Conservation (phyloP, 352 stramenopile species). For the Pythium grandisporangium region DNA sequence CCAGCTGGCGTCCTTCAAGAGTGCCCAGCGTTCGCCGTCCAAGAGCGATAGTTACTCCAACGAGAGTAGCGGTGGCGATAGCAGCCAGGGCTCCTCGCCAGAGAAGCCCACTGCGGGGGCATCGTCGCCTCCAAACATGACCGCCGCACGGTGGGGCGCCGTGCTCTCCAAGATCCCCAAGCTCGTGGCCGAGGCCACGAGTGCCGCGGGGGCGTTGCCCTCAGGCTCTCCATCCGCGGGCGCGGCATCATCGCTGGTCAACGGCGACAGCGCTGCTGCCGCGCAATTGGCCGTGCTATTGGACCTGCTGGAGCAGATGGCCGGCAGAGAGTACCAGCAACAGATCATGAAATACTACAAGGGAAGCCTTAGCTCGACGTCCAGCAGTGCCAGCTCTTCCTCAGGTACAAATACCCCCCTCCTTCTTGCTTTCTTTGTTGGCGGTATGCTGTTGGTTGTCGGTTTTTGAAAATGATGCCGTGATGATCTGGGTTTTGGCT, state of each 20-base stretch:
- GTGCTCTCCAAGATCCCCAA: neutral
- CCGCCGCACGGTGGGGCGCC: too few relatives aligned
- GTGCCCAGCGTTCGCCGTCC: conserved; percentile 14
- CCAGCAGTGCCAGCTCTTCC: too few relatives aligned
- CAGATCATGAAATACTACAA: conserved; percentile 52
- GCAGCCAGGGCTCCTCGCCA: neutral
- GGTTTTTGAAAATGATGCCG: too few relatives aligned
- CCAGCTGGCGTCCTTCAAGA: neutral
- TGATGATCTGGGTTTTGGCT: neutral
- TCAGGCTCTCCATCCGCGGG: conserved; percentile 4
- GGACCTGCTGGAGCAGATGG: conserved; percentile 50
- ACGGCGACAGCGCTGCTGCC: neutral
- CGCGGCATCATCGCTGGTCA: neutral
- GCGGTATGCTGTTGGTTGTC: too few relatives aligned
- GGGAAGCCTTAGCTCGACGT: too few relatives aligned
- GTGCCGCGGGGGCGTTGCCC: conserved; percentile 1
- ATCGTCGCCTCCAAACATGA: conserved; percentile 6
- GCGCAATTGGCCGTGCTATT: conserved; percentile 21
- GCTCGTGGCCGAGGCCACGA: neutral
- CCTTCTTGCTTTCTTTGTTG: too few relatives aligned
- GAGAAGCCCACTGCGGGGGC: neutral
- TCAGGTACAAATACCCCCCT: too few relatives aligned
- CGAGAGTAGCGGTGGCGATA: conserved; percentile 1
- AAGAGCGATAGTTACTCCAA: conserved; percentile 5
- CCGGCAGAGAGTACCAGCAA: conserved; percentile 34